Evolutionary conservation across 805 yeast species (phyloP).

Genomic region (Dipodascus geniculatus): DNA sequence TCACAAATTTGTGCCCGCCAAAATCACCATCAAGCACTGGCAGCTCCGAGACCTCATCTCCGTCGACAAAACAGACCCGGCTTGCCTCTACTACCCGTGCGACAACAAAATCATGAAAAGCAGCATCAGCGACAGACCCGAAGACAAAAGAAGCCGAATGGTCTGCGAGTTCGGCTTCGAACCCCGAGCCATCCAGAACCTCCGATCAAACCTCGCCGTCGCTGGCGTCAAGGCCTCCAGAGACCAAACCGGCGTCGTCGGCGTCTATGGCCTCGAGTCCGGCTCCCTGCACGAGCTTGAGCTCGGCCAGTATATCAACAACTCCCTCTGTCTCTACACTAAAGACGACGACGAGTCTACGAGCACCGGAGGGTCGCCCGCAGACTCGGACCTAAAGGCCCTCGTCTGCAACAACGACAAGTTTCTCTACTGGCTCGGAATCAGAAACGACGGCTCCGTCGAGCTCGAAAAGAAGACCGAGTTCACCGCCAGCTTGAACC

Average conservation of each 20-base stretch:
- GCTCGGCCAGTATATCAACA: slow-evolving; percentile 75
- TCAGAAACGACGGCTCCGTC: slow-evolving; percentile 35
- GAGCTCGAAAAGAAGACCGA: slow-evolving; percentile 33
- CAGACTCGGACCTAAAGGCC: slow-evolving; percentile 29
- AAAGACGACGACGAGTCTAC: slow-evolving; percentile 23
- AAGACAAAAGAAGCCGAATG: slow-evolving; percentile 17
- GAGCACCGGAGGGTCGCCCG: slow-evolving; percentile 8
- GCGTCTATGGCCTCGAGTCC: slow-evolving; percentile 49
- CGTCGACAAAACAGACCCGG: slow-evolving; percentile 27
- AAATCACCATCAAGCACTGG: slow-evolving; percentile 44
- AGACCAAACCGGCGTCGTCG: slow-evolving; percentile 33
- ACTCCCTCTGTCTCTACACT: slow-evolving; percentile 41
- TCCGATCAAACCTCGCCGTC: slow-evolving; percentile 38
- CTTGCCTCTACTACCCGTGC: slow-evolving; percentile 46
- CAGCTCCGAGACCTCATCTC: slow-evolving; percentile 68
- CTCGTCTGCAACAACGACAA: slow-evolving; percentile 79
- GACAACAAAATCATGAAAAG: slow-evolving; percentile 38
- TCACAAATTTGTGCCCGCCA: slow-evolving; percentile 15
- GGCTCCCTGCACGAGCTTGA: slow-evolving; percentile 37
- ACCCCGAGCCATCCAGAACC: slow-evolving; percentile 56
- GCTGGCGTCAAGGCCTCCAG: slow-evolving; percentile 39
- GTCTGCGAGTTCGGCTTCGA: slow-evolving; percentile 45
- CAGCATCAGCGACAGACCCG: slow-evolving; percentile 31
- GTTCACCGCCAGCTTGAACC: slow-evolving; percentile 61
- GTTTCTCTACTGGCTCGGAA: slow-evolving; percentile 51